Evolutionary conservation across 179 eudicot genomes (phyloP).

Genomic region (Spinacia oleracea): DNA sequence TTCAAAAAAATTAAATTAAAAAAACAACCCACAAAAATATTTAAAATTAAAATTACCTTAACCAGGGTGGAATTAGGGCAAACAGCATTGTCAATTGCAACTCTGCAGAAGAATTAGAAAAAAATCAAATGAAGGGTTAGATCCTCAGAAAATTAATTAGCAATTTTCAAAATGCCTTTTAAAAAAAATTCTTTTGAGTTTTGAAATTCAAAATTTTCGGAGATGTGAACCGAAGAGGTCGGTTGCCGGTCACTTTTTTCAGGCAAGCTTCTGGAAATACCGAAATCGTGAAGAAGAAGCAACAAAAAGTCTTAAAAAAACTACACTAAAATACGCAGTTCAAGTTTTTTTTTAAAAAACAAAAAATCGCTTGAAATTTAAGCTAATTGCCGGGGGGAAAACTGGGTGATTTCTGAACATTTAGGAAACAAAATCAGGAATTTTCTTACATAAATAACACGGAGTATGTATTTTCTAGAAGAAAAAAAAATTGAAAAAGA

Average conservation of each 20-base stretch:
- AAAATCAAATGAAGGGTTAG: constrained; percentile 7
- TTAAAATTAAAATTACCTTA: constrained; percentile 44
- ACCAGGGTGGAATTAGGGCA: constrained; percentile 71
- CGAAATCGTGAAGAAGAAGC: constrained; percentile 21
- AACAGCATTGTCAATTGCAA: constrained; percentile 80
- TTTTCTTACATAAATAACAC: background rate
- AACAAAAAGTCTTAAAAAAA: constrained; percentile 1
- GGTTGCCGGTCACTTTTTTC: constrained; percentile 14
- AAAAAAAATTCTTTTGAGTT: background rate
- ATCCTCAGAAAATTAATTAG: background rate
- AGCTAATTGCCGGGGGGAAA: no score
- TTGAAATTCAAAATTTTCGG: constrained; percentile 21
- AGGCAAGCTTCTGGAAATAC: constrained; percentile 9
- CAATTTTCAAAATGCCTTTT: no score
- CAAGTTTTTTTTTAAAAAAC: no score
- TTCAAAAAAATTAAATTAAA: background rate
- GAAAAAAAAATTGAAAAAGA: background rate
- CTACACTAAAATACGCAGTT: background rate
- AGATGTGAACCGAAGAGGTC: constrained; percentile 14
- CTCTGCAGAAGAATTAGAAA: constrained; percentile 55
- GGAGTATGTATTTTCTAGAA: no score
- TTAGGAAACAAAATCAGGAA: constrained; percentile 1
- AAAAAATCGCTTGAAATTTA: background rate
- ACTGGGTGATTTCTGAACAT: background rate
- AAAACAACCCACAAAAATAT: background rate